Evolutionary conservation across 1,139 yeast species (phyloP), one percentile per base, ranked within the genome.

Genomic region (Dujonia santamariae): DNA sequence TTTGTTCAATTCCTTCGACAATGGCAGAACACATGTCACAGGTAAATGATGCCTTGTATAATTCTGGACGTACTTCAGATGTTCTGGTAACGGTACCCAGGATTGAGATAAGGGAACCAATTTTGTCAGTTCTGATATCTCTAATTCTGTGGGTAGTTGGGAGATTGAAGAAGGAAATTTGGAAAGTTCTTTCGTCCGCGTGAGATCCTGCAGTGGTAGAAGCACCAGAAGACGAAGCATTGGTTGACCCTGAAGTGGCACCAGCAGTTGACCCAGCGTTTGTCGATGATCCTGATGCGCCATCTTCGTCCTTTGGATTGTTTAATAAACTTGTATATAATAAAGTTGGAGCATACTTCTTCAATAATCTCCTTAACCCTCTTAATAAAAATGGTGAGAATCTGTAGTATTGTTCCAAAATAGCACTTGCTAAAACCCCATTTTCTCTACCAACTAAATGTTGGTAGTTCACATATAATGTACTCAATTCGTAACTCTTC

Each of bases 1-100:
- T 78, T 60, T 92, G 99, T 53, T 92, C 98, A 19, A 92, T 85
- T 35, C 90, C 92, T 48, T 86, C 94, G 18, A 90, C 82, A 2
- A 84, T 66, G 0, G 97, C 85, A 34, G 86, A 76, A 59, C 99
- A 92, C 51, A 79, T 69, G 49, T 87, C 96, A 66, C 99, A 92
- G 2, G 88, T 79, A 56, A 92, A 92, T 17, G 94, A 76, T 5
- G 90, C 99, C 41, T 74, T 78, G 63, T 74, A 87, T 40, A 92
- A 71, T 57, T 94, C 99, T 0, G 99, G 99, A 41, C 98, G 78
- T 12, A 94, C 97, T 62, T 94, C 98, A 20, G 96, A 85, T 1
- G 98, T 88, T 57, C 98, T 75, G 1, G 98, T 92, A 3, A 94
- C 96, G 0, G 99, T 94, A 33, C 98, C 99, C 25, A 94, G 81